phyloP scores from a whole-genome alignment of 2,329 filamentous ascomycete species.

The Fusarium brachygibbosum region DNA sequence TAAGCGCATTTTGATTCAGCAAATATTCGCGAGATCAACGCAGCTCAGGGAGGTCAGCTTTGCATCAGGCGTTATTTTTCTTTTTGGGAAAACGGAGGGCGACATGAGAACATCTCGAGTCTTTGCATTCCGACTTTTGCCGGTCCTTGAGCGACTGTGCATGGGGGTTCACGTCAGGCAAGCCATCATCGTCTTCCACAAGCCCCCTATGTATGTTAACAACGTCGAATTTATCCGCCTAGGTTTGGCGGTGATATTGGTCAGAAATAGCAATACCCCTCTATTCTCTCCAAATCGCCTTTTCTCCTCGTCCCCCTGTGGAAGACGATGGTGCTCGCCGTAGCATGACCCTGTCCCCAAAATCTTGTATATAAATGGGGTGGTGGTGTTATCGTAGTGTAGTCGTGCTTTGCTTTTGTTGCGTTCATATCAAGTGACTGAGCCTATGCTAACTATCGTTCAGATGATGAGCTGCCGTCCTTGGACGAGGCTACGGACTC shows the following conservation, averaged over 20 bases:
- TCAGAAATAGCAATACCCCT: conserved; percentile 59
- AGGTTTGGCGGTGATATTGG: conserved; percentile 54
- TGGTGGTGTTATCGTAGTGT: conserved; percentile 52
- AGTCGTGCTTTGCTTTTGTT: conserved; percentile 46
- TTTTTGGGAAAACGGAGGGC: conserved; percentile 46
- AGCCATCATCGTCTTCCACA: conserved; percentile 79
- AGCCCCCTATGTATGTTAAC: conserved; percentile 76
- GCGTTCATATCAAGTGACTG: conserved; percentile 38
- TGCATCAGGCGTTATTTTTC: conserved; percentile 52
- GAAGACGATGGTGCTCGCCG: conserved; percentile 74
- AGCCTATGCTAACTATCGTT: conserved; percentile 59
- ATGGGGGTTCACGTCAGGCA: conserved; percentile 64
- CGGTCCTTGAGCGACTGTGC: conserved; percentile 41
- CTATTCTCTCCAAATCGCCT: conserved; percentile 55
- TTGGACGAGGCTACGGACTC: conserved; percentile 72
- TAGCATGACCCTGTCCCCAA: conserved; percentile 61
- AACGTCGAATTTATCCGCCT: conserved; percentile 52
- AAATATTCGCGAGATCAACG: conserved; percentile 50
- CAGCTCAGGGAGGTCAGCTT: conserved; percentile 49
- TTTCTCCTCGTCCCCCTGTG: conserved; percentile 55
- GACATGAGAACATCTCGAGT: conserved; percentile 41
- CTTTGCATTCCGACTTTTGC: conserved; percentile 39
- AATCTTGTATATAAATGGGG: conserved; percentile 60
- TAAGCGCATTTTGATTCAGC: conserved; percentile 52
- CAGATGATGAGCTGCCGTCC: conserved; percentile 74